Percentiles rank a stretch among this genome's conserved stretches.
Evolutionary conservation across 2,329 filamentous ascomycete species (phyloP).

Genomic region (Xylaria sp.): DNA sequence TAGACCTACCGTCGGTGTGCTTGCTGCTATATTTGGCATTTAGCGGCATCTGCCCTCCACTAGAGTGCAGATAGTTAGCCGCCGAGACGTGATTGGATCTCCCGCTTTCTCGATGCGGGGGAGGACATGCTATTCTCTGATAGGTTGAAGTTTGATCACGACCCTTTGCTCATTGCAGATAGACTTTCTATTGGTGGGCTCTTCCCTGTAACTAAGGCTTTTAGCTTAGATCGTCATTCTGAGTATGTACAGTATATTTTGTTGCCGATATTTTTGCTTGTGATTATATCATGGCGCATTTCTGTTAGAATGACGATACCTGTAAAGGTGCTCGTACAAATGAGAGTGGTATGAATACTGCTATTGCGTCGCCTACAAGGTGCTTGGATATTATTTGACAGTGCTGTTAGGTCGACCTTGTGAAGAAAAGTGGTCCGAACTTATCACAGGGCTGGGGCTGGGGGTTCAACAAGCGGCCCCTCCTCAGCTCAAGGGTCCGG

Average conservation of each 20-base stretch:
- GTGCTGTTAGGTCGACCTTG: neutral
- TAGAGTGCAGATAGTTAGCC: conserved; percentile 15
- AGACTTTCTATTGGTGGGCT: neutral
- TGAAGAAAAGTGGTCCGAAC: neutral
- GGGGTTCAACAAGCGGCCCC: neutral
- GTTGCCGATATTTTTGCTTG: no score
- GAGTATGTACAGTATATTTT: no score
- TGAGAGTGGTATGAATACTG: no score
- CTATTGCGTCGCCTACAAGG: no score
- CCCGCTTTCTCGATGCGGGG: conserved; percentile 25
- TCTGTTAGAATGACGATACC: no score
- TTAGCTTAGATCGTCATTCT: neutral
- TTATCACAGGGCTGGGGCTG: conserved; percentile 12
- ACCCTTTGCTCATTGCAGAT: neutral
- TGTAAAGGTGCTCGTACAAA: no score
- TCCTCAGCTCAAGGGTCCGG: conserved; percentile 23
- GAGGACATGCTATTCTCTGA: conserved; percentile 6
- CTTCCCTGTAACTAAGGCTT: neutral
- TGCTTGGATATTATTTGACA: neutral
- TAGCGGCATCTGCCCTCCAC: neutral
- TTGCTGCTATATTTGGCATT: conserved; percentile 30
- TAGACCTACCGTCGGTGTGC: neutral
- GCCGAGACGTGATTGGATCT: conserved; percentile 7
- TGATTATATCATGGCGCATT: no score
- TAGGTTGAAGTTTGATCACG: neutral